phyloP scores from a whole-genome alignment of 345 rosid species.

The Pugionium cornutum region DNA sequence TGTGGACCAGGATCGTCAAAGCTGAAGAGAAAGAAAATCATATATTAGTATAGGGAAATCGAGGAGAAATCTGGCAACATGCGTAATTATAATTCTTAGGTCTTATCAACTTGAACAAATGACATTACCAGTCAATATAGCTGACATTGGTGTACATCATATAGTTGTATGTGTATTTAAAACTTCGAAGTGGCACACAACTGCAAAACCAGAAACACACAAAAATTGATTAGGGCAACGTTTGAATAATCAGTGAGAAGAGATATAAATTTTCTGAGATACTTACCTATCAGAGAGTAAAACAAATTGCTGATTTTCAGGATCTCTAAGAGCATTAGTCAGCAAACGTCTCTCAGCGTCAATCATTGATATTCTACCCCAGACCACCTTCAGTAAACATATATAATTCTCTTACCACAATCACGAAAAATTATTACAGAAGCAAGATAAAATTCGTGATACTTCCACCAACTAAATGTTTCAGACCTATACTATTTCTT shows the following conservation, averaged over 20 bases:
- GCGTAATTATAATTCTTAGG: background rate
- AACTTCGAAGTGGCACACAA: conserved; percentile 85
- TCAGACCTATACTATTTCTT: background rate
- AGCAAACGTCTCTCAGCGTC: conserved; percentile 92
- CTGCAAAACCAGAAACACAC: conserved; percentile 55
- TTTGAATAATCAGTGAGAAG: conserved; percentile 19
- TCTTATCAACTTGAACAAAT: conserved; percentile 18
- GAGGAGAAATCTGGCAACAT: background rate
- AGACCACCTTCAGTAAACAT: conserved; percentile 66
- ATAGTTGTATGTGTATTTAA: conserved; percentile 84
- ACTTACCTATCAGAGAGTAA: conserved; percentile 92
- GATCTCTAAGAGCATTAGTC: conserved; percentile 82
- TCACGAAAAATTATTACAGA: conserved; percentile 13
- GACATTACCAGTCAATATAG: conserved; percentile 81
- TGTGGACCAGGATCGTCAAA: conserved; percentile 89
- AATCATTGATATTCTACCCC: conserved; percentile 98
- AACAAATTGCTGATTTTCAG: conserved; percentile 91
- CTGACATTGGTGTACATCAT: conserved; percentile 84
- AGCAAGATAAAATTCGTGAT: conserved; percentile 21
- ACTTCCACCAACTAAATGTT: conserved; percentile 26
- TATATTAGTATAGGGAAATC: conserved; percentile 3
- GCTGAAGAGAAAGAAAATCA: conserved; percentile 47
- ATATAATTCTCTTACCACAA: conserved; percentile 4
- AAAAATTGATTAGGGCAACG: conserved; percentile 1
- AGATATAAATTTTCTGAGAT: background rate